Evolutionary conservation across 371 early-diverging fungal genomes (phyloP).

Genomic region (Basidiobolus meristosporus): DNA sequence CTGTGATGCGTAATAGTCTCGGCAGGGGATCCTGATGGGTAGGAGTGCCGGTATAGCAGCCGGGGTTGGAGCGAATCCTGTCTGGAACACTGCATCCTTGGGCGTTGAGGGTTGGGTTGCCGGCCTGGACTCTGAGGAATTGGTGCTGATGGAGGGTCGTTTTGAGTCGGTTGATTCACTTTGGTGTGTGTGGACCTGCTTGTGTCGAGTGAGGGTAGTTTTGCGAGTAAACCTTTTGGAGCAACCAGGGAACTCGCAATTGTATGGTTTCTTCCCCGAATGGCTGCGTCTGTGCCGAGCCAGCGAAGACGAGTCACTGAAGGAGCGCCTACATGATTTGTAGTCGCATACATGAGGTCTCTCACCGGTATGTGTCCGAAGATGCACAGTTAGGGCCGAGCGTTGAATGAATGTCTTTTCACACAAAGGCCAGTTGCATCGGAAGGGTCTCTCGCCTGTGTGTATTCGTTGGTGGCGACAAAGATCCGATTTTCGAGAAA

Average conservation of each 20-base stretch:
- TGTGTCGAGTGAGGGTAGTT: constrained; percentile 41
- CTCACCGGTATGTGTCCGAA: constrained; percentile 64
- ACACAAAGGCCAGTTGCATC: constrained; percentile 38
- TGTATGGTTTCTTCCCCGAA: constrained; percentile 15
- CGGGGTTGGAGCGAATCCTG: too few relatives aligned
- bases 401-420: constrained; percentile 56
- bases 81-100: too few relatives aligned
- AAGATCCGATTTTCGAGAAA: constrained; percentile 55
- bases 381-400: constrained; percentile 59
- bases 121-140: too few relatives aligned
- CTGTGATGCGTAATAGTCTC: too few relatives aligned
- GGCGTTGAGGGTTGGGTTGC: too few relatives aligned
- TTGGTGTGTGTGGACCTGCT: constrained; percentile 3
- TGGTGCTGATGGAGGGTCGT: too few relatives aligned
- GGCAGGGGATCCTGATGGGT: too few relatives aligned
- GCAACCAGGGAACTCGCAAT: constrained; percentile 20
- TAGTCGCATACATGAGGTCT: constrained; percentile 49
- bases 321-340: constrained; percentile 10
- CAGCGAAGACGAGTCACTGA: constrained; percentile 18
- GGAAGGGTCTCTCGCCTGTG: constrained; percentile 42
- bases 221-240: constrained; percentile 24
- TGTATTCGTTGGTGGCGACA: constrained; percentile 56
- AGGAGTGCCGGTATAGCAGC: too few relatives aligned
- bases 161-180: too few relatives aligned
- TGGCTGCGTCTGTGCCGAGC: constrained; percentile 15